phyloP scores from a whole-genome alignment of 805 yeast species.

The Nakazawaea anatomiae region DNA sequence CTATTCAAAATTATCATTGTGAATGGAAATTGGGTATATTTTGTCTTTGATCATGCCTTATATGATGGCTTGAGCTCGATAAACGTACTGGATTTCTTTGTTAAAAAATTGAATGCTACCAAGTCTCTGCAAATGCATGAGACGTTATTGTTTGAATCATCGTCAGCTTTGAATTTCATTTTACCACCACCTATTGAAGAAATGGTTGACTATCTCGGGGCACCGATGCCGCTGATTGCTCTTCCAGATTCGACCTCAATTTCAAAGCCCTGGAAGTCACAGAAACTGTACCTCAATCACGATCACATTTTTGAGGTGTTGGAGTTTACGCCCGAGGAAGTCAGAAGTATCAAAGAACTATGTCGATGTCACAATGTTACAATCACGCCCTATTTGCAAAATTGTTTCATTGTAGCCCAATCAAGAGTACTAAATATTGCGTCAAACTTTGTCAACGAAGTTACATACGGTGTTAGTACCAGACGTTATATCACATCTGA shows the following conservation, averaged over 20 bases:
- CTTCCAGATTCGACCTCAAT: not conserved
- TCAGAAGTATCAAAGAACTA: not conserved
- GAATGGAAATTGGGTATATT: constrained; percentile 1
- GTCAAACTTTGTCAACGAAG: not conserved
- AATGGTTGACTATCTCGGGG: constrained; percentile 1
- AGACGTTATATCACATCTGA: constrained; percentile 2
- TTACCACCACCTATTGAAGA: constrained; percentile 9
- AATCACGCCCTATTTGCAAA: constrained; percentile 3
- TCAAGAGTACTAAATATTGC: not conserved
- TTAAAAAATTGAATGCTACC: not conserved
- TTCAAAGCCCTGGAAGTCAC: constrained; percentile 1
- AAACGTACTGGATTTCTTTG: not conserved
- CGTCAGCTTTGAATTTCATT: not conserved
- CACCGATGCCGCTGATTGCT: not conserved
- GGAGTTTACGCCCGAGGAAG: not conserved
- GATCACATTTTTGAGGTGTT: constrained; percentile 1
- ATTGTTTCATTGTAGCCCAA: constrained; percentile 3
- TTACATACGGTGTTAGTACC: constrained; percentile 5
- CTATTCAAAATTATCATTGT: constrained; percentile 6
- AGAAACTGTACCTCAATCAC: not conserved
- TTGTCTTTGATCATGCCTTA: constrained; percentile 5
- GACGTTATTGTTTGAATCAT: not conserved
- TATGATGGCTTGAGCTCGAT: constrained; percentile 8
- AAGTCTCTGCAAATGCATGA: not conserved
- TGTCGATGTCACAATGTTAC: constrained; percentile 1